Evolutionary conservation across 164 flowering plant species (phyloP).

Genomic region (Taxillus chinensis): DNA sequence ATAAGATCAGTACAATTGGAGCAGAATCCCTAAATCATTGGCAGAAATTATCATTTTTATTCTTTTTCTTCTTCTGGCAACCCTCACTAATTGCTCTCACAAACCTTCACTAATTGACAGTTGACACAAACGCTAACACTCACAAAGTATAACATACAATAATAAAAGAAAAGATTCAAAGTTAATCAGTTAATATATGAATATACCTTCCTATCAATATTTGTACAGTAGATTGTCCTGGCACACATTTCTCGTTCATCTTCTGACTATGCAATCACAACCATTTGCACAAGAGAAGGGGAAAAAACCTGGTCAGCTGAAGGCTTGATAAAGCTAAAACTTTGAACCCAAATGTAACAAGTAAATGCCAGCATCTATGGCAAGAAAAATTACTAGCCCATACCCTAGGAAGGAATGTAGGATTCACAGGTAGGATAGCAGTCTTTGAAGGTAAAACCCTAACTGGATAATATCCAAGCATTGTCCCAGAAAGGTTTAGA

Average conservation of each 20-base stretch:
- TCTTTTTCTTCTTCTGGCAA: too few relatives aligned
- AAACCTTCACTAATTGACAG: too few relatives aligned
- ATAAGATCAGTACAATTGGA: too few relatives aligned
- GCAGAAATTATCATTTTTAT: too few relatives aligned
- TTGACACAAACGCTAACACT: too few relatives aligned
- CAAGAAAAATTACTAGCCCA: constrained; percentile 4
- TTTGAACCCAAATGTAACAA: too few relatives aligned
- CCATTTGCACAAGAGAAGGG: neutral
- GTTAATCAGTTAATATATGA: too few relatives aligned
- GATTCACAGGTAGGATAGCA: constrained; percentile 45
- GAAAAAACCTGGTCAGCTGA: neutral
- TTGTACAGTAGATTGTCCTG: constrained; percentile 44
- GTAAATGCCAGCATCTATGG: neutral
- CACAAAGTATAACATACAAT: too few relatives aligned
- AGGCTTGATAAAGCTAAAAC: neutral
- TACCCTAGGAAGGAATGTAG: constrained; percentile 45
- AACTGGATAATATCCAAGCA: constrained; percentile 41
- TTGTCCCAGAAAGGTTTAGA: constrained; percentile 33
- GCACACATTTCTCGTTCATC: constrained; percentile 48
- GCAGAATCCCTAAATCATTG: too few relatives aligned
- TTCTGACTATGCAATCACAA: constrained; percentile 23
- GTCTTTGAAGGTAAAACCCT: constrained; percentile 47
- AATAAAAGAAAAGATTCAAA: too few relatives aligned
- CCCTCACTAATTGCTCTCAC: too few relatives aligned
- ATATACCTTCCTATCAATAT: constrained; percentile 42